A percentile compares a stretch with the other conserved stretches of the same genome.
These are phyloP conservation scores for Hirsutella thompsonii DNA, from an alignment of 2,329 filamentous ascomycete species.

Conservation along the genomic window DNA sequence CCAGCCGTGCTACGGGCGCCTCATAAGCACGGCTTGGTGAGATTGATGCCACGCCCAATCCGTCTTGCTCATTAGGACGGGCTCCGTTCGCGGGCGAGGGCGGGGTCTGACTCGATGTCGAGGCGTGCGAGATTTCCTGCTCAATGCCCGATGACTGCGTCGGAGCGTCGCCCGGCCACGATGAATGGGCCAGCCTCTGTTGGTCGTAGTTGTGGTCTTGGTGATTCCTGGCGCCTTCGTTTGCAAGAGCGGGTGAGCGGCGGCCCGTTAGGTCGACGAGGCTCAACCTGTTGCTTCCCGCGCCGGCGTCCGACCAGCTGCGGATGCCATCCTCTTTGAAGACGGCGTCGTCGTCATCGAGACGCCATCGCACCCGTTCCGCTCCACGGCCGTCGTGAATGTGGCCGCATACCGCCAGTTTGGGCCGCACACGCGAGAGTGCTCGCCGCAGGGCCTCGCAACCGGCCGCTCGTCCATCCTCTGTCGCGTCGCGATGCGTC, in stretches of 20 bases:
- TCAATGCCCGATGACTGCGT: too few species aligned
- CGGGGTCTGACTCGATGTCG: too few species aligned
- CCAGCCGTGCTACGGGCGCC: conserved; percentile 19
- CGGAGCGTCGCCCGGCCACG: too few species aligned
- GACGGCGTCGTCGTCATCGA: conserved; percentile 19
- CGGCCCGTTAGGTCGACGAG: conserved; percentile 46
- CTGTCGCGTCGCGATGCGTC: conserved; percentile 41
- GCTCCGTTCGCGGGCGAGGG: too few species aligned
- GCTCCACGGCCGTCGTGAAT: conserved; percentile 56
- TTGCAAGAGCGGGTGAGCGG: conserved; percentile 27
- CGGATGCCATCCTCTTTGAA: conserved; percentile 24
- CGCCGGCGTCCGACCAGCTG: conserved; percentile 47
- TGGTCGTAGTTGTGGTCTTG: conserved; percentile 4
- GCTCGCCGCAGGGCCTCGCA: conserved; percentile 46
- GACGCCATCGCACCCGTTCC: conserved; percentile 48
- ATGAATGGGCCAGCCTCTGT: not conserved
- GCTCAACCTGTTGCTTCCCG: conserved; percentile 42
- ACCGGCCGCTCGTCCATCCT: conserved; percentile 30
- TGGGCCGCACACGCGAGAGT: conserved; percentile 48
- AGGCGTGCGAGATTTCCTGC: too few species aligned
- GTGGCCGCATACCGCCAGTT: conserved; percentile 58
- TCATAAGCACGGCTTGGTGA: not conserved
- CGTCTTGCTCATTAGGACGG: too few species aligned
- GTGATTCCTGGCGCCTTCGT: conserved; percentile 35
- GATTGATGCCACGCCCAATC: too few species aligned